A percentile compares a stretch with the other conserved stretches of the same genome.
phyloP scores from a whole-genome alignment of 305 asterid genomes.

The Fraxinus floribunda region DNA sequence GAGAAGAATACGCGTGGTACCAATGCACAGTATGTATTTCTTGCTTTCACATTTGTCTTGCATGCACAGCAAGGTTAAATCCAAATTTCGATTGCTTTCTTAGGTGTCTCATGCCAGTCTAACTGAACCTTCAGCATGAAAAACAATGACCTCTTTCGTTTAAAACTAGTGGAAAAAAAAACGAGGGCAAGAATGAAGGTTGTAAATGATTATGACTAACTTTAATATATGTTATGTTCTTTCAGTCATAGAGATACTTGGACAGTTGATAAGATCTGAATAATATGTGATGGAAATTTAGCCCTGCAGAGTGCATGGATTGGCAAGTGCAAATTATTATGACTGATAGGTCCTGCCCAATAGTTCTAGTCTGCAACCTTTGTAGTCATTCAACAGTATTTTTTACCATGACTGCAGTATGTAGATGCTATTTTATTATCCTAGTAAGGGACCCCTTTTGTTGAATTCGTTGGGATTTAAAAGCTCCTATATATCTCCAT shows the following conservation, averaged over 20 bases:
- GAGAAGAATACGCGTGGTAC: slow-evolving; percentile 70
- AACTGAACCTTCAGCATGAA: not conserved
- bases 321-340: not conserved
- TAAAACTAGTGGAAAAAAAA: not conserved
- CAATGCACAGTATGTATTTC: slow-evolving; percentile 70
- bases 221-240: not conserved
- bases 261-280: not conserved
- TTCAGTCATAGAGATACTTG: not conserved
- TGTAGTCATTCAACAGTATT: not conserved
- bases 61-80: too few relatives aligned
- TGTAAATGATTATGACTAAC: not conserved
- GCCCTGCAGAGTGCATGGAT: not conserved
- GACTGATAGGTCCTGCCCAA: not conserved
- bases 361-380: not conserved
- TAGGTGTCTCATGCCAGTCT: not conserved
- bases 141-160: not conserved
- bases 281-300: not conserved
- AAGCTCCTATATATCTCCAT: not conserved
- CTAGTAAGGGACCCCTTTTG: not conserved
- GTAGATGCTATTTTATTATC: not conserved
- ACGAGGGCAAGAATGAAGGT: not conserved
- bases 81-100: not conserved
- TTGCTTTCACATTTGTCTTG: not conserved
- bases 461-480: not conserved
- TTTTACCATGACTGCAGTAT: not conserved